phyloP scores from a whole-genome alignment of 2,329 filamentous ascomycete species.

The Aureobasidium leucospermi region DNA sequence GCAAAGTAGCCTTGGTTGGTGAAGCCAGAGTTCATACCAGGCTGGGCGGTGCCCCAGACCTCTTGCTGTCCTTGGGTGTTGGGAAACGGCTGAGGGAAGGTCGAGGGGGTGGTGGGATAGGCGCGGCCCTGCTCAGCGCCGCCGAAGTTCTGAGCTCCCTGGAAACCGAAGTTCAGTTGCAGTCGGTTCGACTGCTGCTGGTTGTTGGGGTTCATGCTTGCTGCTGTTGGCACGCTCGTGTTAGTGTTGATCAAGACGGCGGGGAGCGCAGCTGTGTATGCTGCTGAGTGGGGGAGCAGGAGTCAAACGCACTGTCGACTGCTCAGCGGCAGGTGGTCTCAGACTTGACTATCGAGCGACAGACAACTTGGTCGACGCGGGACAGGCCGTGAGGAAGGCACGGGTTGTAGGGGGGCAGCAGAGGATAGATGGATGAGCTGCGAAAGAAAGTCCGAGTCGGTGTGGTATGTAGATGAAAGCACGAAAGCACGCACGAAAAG shows the following conservation, averaged over 20 bases:
- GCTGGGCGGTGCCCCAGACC: constrained; percentile 45
- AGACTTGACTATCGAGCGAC: not conserved
- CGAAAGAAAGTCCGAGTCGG: constrained; percentile 1
- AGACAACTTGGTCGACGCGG: not conserved
- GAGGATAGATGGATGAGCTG: not conserved
- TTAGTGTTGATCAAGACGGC: not conserved
- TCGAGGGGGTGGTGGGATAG: constrained; percentile 72
- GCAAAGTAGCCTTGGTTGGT: constrained; percentile 44
- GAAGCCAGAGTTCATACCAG: constrained; percentile 32
- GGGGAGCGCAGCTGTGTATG: not conserved
- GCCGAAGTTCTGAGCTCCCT: constrained; percentile 35
- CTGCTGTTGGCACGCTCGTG: not conserved
- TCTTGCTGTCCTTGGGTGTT: constrained; percentile 55
- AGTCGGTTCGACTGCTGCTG: constrained; percentile 35
- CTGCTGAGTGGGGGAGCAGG: not conserved
- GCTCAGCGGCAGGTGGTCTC: not conserved
- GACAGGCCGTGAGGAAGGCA: not conserved
- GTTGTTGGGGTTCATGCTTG: constrained; percentile 12
- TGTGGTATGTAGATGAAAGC: not conserved
- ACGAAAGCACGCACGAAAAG: not conserved
- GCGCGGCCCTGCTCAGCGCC: constrained; percentile 38
- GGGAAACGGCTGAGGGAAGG: constrained; percentile 81
- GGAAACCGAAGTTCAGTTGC: constrained; percentile 43
- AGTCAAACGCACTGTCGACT: not conserved
- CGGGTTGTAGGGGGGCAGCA: not conserved